These are phyloP conservation scores for Trametes cubensis DNA, from an alignment of 768 basidiomycete species.

Conservation along the genomic window DNA sequence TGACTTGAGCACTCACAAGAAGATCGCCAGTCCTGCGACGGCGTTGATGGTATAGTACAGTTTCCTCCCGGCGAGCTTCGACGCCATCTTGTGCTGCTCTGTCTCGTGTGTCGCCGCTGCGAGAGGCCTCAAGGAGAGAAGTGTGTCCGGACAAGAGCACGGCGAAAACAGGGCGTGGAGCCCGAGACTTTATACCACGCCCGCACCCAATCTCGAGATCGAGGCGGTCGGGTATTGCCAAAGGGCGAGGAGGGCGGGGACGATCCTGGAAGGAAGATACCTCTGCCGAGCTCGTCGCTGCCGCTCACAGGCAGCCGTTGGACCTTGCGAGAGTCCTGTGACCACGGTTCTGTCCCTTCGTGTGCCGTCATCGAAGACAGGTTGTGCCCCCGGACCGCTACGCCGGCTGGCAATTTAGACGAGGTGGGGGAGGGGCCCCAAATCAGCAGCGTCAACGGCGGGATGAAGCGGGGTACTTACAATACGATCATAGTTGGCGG, in stretches of 20 bases:
- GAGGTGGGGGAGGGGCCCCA: conserved; percentile 3
- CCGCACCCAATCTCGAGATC: conserved; percentile 1
- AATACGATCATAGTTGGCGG: conserved; percentile 7
- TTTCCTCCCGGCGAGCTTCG: conserved; percentile 27
- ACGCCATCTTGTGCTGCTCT: conserved; percentile 12
- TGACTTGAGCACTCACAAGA: conserved; percentile 32
- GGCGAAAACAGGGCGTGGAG: not conserved
- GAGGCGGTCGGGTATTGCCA: conserved; percentile 6
- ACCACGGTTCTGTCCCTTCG: conserved; percentile 10
- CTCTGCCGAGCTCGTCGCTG: conserved; percentile 23
- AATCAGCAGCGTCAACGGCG: conserved; percentile 2
- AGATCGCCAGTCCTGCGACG: conserved; percentile 38
- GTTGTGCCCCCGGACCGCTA: conserved; percentile 15
- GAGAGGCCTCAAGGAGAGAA: not conserved
- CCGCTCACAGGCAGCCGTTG: conserved; percentile 5
- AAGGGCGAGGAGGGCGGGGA: conserved; percentile 6
- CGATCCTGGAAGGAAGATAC: conserved; percentile 11
- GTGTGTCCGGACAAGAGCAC: conserved; percentile 5
- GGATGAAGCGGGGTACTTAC: conserved; percentile 16
- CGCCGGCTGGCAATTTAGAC: conserved; percentile 1
- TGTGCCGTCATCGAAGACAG: conserved; percentile 13
- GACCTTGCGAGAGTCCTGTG: conserved; percentile 15
- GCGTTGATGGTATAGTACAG: conserved; percentile 36
- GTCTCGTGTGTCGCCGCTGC: not conserved
- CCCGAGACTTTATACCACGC: conserved; percentile 8